Evolutionary conservation across 768 basidiomycete species (phyloP).

Genomic region (Macrolepiota fuliginosa): DNA sequence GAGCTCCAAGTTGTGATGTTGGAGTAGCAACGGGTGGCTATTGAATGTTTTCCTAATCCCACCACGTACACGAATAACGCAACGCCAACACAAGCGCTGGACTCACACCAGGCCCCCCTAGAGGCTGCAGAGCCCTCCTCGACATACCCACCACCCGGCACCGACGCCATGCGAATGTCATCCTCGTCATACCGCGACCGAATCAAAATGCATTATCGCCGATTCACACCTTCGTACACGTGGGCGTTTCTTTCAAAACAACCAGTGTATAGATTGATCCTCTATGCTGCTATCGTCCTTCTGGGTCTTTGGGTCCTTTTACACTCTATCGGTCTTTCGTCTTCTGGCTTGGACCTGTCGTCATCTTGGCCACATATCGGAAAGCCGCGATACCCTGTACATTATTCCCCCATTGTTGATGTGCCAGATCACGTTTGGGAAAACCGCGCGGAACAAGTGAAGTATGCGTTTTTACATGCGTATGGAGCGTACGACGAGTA

Average conservation of each 20-base stretch:
- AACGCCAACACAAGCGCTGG: background rate
- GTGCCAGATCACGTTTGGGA: conserved; percentile 43
- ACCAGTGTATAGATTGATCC: conserved; percentile 25
- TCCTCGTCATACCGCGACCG: conserved; percentile 4
- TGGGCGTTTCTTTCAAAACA: conserved; percentile 18
- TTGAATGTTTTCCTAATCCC: background rate
- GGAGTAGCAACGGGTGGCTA: background rate
- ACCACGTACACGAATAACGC: background rate
- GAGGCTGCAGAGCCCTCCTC: conserved; percentile 1
- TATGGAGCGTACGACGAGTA: conserved; percentile 63
- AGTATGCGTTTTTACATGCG: conserved; percentile 61
- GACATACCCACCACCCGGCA: background rate
- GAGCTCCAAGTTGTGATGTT: conserved; percentile 7
- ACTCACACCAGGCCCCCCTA: background rate
- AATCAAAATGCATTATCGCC: conserved; percentile 11
- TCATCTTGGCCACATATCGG: conserved; percentile 9
- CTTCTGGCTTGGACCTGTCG: conserved; percentile 12
- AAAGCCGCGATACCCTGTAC: conserved; percentile 9
- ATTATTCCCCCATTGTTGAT: conserved; percentile 14
- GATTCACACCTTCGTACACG: conserved; percentile 1
- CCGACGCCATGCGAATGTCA: background rate
- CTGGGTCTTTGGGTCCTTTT: conserved; percentile 27
- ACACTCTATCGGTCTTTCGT: conserved; percentile 12
- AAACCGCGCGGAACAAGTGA: conserved; percentile 53
- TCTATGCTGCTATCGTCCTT: conserved; percentile 27